These are phyloP conservation scores for Pseudogymnoascus sp. DNA, from an alignment of 2,329 filamentous ascomycete genomes.

Conservation along the genomic window DNA sequence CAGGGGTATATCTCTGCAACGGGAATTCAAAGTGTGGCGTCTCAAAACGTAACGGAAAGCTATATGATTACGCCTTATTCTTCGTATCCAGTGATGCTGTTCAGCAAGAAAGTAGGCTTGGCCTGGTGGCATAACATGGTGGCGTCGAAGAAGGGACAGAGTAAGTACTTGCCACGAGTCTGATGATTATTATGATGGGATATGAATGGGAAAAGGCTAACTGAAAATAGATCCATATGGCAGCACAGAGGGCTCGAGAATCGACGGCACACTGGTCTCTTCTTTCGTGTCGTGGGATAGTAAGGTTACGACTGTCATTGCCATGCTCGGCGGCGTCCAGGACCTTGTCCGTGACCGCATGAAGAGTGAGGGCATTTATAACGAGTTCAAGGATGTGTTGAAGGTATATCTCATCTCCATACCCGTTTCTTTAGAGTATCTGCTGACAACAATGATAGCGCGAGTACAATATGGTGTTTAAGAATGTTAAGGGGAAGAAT, in stretches of 20 bases:
- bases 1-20: slow-evolving; percentile 35
- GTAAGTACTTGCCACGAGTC: slow-evolving; percentile 18
- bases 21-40: slow-evolving; percentile 34
- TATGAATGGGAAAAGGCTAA: not conserved
- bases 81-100: slow-evolving; percentile 17
- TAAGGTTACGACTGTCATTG: slow-evolving; percentile 34
- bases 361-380: slow-evolving; percentile 31
- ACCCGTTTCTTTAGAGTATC: not conserved
- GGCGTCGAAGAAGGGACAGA: slow-evolving; percentile 37
- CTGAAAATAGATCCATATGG: slow-evolving; percentile 30
- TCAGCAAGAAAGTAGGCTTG: slow-evolving; percentile 32
- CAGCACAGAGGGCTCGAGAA: slow-evolving; percentile 33
- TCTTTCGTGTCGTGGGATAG: slow-evolving; percentile 37
- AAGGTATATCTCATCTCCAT: not conserved
- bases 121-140: slow-evolving; percentile 38
- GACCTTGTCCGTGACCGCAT: slow-evolving; percentile 33
- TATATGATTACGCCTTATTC: slow-evolving; percentile 35
- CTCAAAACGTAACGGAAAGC: slow-evolving; percentile 33
- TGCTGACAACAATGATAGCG: not conserved
- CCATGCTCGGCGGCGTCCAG: slow-evolving; percentile 32
- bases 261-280: slow-evolving; percentile 33
- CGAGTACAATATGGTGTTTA: slow-evolving; percentile 10
- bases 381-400: slow-evolving; percentile 26
- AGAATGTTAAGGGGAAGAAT: slow-evolving; percentile 9
- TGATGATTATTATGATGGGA: not conserved